Evolutionary conservation across 495 filamentous ascomycete genomes (phyloP).

Genomic region (Penicillium egyptiacum): DNA sequence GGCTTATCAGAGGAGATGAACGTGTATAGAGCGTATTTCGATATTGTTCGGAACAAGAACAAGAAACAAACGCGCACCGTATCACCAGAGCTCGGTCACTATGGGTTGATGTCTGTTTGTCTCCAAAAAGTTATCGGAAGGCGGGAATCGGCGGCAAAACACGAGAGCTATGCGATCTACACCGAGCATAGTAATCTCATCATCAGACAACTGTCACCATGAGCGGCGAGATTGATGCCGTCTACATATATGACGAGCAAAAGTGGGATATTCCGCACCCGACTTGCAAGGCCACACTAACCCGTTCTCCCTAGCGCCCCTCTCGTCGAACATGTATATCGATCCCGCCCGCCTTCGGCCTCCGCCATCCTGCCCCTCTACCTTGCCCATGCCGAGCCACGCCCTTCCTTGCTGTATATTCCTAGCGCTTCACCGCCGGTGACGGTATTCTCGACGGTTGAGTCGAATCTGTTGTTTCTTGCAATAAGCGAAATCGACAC

Average conservation of each 20-base stretch:
- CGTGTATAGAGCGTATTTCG: background rate
- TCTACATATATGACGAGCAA: slow-evolving; percentile 94
- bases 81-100: background rate
- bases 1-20: slow-evolving; percentile 18
- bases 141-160: slow-evolving; percentile 44
- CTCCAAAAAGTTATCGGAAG: slow-evolving; percentile 25
- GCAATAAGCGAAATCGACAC: slow-evolving; percentile 78
- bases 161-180: slow-evolving; percentile 25
- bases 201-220: slow-evolving; percentile 44
- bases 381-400: slow-evolving; percentile 76
- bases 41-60: background rate
- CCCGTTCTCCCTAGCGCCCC: slow-evolving; percentile 46
- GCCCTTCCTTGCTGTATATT: slow-evolving; percentile 83
- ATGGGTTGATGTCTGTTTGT: slow-evolving; percentile 10
- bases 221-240: slow-evolving; percentile 87
- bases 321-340: slow-evolving; percentile 69
- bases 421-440: slow-evolving; percentile 81
- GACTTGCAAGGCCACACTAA: slow-evolving; percentile 9
- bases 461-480: slow-evolving; percentile 86
- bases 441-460: slow-evolving; percentile 79
- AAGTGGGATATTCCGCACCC: slow-evolving; percentile 56
- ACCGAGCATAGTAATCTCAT: slow-evolving; percentile 3
- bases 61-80: slow-evolving; percentile 7
- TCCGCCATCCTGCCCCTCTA: slow-evolving; percentile 78
- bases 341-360: slow-evolving; percentile 74